These are phyloP conservation scores for Closterium sp. DNA, from an alignment of 139 green algal genomes.

Conservation along the genomic window DNA sequence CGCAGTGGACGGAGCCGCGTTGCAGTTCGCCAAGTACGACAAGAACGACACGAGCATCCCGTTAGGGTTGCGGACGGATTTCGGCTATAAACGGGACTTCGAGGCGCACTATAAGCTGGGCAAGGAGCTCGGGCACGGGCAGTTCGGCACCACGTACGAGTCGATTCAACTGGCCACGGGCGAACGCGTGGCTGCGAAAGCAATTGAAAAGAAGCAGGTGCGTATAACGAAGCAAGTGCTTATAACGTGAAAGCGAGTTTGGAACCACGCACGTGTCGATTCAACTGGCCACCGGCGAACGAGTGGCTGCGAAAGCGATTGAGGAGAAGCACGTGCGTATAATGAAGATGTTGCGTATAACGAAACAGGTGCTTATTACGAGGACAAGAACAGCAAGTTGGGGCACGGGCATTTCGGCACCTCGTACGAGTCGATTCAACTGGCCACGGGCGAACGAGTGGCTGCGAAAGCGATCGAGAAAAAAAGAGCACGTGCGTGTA, in stretches of 20 bases:
- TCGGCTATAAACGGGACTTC: conserved; percentile 36
- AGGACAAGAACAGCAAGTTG: conserved; percentile 39
- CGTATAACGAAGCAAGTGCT: neutral
- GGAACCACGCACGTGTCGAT: neutral
- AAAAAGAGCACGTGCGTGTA: neutral
- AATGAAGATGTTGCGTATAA: neutral
- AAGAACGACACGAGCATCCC: conserved; percentile 27
- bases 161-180: conserved; percentile 27
- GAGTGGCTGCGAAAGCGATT: conserved; percentile 36
- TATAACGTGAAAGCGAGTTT: neutral
- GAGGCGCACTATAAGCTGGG: conserved; percentile 37
- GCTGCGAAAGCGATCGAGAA: conserved; percentile 40
- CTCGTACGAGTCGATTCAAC: conserved; percentile 15
- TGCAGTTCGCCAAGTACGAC: neutral
- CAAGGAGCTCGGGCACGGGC: conserved; percentile 47
- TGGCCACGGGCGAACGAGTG: conserved; percentile 23
- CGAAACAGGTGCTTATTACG: neutral
- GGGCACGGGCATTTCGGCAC: conserved; percentile 42
- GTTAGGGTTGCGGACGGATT: conserved; percentile 29
- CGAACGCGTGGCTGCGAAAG: conserved; percentile 38
- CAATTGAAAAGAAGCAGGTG: conserved; percentile 30
- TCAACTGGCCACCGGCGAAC: conserved; percentile 27
- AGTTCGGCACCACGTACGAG: conserved; percentile 37
- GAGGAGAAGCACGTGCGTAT: conserved; percentile 20
- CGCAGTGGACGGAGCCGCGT: neutral